phyloP scores from a whole-genome alignment of 2,329 filamentous ascomycete species.

The Beauveria sp. region DNA sequence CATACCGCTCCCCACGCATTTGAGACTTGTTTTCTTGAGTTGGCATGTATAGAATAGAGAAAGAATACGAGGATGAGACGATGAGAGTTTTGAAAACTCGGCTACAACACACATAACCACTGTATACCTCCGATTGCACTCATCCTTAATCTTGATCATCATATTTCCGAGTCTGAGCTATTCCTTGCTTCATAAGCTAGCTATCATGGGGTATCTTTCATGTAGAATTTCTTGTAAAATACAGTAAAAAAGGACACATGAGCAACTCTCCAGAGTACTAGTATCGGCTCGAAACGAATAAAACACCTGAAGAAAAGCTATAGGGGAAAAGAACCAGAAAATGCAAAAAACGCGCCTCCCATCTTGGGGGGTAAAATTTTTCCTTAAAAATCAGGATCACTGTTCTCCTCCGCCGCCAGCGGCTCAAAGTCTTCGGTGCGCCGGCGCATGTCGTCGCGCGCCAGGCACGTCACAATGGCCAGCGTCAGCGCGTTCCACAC shows the following conservation, averaged over 20 bases:
- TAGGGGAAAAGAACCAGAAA: neutral
- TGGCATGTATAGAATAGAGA: neutral
- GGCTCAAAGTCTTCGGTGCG: conserved; percentile 29
- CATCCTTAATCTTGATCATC: neutral
- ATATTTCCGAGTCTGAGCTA: neutral
- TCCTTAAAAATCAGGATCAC: conserved; percentile 30
- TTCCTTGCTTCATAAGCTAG: neutral
- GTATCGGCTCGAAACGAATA: neutral
- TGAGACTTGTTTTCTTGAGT: conserved; percentile 6
- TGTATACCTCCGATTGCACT: neutral
- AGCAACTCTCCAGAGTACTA: neutral
- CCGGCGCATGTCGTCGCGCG: conserved; percentile 31
- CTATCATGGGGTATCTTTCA: neutral
- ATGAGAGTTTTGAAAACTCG: neutral
- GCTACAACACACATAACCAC: neutral
- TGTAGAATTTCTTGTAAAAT: neutral
- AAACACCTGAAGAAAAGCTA: neutral
- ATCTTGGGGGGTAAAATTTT: too few species aligned
- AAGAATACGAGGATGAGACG: neutral
- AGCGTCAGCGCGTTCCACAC: conserved; percentile 39
- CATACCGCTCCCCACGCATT: conserved; percentile 4
- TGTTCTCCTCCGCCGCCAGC: conserved; percentile 22
- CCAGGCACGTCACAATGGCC: conserved; percentile 32
- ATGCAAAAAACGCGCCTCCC: neutral
- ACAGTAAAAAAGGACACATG: neutral